Conservation (phyloP, 2,329 filamentous ascomycete genomes). For the Basipetospora sp. region DNA sequence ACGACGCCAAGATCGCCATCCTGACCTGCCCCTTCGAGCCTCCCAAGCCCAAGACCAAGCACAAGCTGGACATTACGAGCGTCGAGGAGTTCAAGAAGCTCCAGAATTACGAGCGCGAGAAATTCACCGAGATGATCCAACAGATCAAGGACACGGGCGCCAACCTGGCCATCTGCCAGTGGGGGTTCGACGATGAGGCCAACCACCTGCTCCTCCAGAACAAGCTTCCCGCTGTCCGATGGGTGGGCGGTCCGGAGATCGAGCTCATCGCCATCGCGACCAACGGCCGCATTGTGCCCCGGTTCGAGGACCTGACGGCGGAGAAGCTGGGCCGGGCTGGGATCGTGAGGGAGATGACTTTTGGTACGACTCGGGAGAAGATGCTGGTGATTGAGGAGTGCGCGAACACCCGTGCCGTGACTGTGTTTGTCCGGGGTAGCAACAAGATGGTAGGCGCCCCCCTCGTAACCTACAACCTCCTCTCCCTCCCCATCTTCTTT, state of each 20-base stretch:
- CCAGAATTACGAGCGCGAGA: slow-evolving; percentile 86
- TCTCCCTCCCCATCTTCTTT: background rate
- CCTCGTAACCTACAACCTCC: background rate
- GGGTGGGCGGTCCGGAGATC: slow-evolving; percentile 96
- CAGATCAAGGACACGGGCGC: slow-evolving; percentile 95
- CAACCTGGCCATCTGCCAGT: slow-evolving; percentile 96
- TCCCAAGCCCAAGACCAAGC: slow-evolving; percentile 98
- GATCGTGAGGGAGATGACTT: slow-evolving; percentile 83
- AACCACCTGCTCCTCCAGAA: slow-evolving; percentile 96
- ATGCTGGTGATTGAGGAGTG: slow-evolving; percentile 99
- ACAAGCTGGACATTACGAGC: slow-evolving; percentile 92
- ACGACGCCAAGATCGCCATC: slow-evolving; percentile 92
- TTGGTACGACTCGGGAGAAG: slow-evolving; percentile 95
- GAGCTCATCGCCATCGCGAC: slow-evolving; percentile 97
- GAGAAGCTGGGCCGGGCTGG: slow-evolving; percentile 87
- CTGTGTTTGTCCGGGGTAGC: slow-evolving; percentile 87
- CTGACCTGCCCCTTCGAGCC: slow-evolving; percentile 96
- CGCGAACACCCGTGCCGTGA: slow-evolving; percentile 91
- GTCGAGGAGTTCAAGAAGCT: slow-evolving; percentile 98
- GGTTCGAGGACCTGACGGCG: slow-evolving; percentile 83
- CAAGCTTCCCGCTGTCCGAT: slow-evolving; percentile 84
- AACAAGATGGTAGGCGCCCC: slow-evolving; percentile 84
- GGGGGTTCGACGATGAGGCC: slow-evolving; percentile 98
- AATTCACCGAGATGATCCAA: slow-evolving; percentile 97
- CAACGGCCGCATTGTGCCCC: slow-evolving; percentile 90